phyloP scores from a whole-genome alignment of 768 basidiomycete genomes.

The Asterophora lycoperdoides region DNA sequence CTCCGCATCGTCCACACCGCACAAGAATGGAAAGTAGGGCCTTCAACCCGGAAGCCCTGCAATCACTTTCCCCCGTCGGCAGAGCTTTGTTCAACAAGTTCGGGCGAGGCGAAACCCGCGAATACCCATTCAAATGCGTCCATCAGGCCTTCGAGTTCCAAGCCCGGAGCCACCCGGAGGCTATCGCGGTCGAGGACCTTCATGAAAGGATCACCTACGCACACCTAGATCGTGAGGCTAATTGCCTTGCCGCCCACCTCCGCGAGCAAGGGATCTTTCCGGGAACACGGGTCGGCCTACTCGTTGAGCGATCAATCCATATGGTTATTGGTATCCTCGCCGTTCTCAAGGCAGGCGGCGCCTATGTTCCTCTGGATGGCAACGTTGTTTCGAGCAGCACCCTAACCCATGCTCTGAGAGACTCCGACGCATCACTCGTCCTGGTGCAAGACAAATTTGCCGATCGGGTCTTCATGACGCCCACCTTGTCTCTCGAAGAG shows the following conservation, averaged over 20 bases:
- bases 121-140: constrained; percentile 42
- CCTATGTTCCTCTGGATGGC: constrained; percentile 57
- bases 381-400: constrained; percentile 50
- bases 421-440: constrained; percentile 40
- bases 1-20: constrained; percentile 2
- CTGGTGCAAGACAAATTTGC: constrained; percentile 39
- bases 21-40: constrained; percentile 11
- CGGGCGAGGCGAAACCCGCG: constrained; percentile 36
- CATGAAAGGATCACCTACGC: constrained; percentile 45
- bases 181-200: constrained; percentile 47
- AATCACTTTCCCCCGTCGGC: constrained; percentile 35
- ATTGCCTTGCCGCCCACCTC: constrained; percentile 40
- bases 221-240: constrained; percentile 44
- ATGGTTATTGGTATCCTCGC: constrained; percentile 53
- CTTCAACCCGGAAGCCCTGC: constrained; percentile 14
- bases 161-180: constrained; percentile 34
- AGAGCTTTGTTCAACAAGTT: constrained; percentile 40
- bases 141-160: constrained; percentile 55
- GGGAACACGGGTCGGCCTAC: constrained; percentile 48
- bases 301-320: constrained; percentile 48
- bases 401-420: constrained; percentile 43
- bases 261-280: constrained; percentile 39
- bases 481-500: constrained; percentile 29
- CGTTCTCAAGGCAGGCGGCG: constrained; percentile 51
- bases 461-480: constrained; percentile 29